phyloP scores from a whole-genome alignment of 129 eudicot genomes.

The Helianthus annuus region HanXRQr2.0-SUNRISE NC_035445.2:159066997-159067496 shows the following conservation, averaged over 20 bases:
- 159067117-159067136: too few species aligned
- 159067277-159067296: not conserved
- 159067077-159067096: too few species aligned
- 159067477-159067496: not conserved
- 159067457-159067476: not conserved
- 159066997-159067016: too few species aligned
- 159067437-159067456: not conserved
- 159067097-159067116: too few species aligned
- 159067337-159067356: not conserved
- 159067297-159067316: not conserved
- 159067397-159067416: not conserved
- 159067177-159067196: too few species aligned
- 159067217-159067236: not conserved
- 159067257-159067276: not conserved
- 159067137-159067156: too few species aligned
- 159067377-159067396: not conserved
- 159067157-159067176: too few species aligned
- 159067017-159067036: too few species aligned
- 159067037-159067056: too few species aligned
- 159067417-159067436: not conserved
- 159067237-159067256: not conserved
- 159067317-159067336: not conserved
- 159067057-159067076: too few species aligned
- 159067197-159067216: too few species aligned
- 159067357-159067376: not conserved